Evolutionary conservation across 2,329 filamentous ascomycete species (phyloP), one percentile per base, ranked within the genome.

Genomic region (Stemphylium beticola): DNA sequence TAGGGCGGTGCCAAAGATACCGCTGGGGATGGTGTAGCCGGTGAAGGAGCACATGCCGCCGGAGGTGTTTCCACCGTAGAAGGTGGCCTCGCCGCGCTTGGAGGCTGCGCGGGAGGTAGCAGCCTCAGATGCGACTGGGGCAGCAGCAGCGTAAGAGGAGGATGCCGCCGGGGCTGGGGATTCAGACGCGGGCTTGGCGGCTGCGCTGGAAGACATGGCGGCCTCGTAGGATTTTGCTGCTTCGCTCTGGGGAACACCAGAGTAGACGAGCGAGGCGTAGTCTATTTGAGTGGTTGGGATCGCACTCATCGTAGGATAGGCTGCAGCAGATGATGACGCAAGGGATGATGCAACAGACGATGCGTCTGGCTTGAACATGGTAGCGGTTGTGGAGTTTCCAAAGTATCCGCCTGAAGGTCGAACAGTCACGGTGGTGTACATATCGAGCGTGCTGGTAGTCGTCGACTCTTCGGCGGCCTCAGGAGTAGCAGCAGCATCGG

Each of bases 31-130:
- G 2, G 81, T 86, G 76, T 88, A 88, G 45, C 80, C 83, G 7
- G 79, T 77, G 78, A 89, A 88, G 11, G 82, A 85, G 74, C 87
- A 90, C 54, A 79, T 81, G 57, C 87, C 87, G 34, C 86, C 86
- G 4, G 74, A 71, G 2, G 85, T 68, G 67, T 76, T 75, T 7
- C 73, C 73, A 29, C 69, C 71, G 50, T 76, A 76, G 62, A 67
- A 74, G 7, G 73, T 75, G n/a, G 73, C 74, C 22, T 69, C 52
- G 22, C 74, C 74, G 7, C 41, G 38, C 32, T 65, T 65, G 34
- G 59, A 58, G 29, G 41, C 58, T 8, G 53, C 55, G 42, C 56
- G 9, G 14, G 53, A 33, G 15, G 47, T 40, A 18, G 32, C 29
- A 32, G 42, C 17, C n/a, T 38, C 26, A 9, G 12, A 36, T 39